phyloP scores from a whole-genome alignment of 2,329 filamentous ascomycete genomes.

The Fusarium falciforme region DNA sequence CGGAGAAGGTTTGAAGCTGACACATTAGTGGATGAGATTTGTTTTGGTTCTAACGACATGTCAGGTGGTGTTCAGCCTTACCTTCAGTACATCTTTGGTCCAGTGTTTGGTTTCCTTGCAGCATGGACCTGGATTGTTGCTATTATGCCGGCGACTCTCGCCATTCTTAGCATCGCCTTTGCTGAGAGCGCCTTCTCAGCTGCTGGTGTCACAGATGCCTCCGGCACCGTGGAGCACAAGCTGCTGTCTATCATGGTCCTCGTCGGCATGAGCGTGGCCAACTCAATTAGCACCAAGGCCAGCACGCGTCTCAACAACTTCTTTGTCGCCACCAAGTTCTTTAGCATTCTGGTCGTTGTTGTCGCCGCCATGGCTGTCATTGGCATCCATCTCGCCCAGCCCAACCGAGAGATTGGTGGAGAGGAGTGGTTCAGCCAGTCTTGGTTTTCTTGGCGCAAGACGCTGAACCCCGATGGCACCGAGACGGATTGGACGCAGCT shows the following conservation, averaged over 20 bases:
- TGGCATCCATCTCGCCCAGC: constrained; percentile 52
- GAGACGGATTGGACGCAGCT: constrained; percentile 61
- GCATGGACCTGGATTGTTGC: constrained; percentile 75
- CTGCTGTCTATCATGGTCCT: constrained; percentile 62
- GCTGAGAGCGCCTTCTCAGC: constrained; percentile 69
- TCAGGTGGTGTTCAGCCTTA: constrained; percentile 72
- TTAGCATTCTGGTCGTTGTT: constrained; percentile 60
- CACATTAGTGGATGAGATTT: not conserved
- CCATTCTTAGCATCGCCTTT: constrained; percentile 73
- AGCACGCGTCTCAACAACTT: constrained; percentile 67
- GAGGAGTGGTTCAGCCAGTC: constrained; percentile 63
- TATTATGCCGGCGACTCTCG: constrained; percentile 72
- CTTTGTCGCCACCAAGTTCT: constrained; percentile 66
- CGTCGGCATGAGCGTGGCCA: constrained; percentile 59
- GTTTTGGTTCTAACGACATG: not conserved
- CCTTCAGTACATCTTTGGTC: constrained; percentile 70
- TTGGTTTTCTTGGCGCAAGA: constrained; percentile 67
- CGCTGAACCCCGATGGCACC: constrained; percentile 60
- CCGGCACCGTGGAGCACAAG: constrained; percentile 59
- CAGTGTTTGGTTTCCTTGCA: constrained; percentile 70
- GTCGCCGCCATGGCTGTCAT: constrained; percentile 61
- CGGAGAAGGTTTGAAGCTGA: constrained; percentile 60
- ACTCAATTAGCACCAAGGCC: constrained; percentile 66
- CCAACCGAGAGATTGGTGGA: constrained; percentile 55
- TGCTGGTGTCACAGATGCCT: constrained; percentile 58